Evolutionary conservation across 2,329 filamentous ascomycete genomes (phyloP).

Genomic region (Aspergillus sp.): DNA sequence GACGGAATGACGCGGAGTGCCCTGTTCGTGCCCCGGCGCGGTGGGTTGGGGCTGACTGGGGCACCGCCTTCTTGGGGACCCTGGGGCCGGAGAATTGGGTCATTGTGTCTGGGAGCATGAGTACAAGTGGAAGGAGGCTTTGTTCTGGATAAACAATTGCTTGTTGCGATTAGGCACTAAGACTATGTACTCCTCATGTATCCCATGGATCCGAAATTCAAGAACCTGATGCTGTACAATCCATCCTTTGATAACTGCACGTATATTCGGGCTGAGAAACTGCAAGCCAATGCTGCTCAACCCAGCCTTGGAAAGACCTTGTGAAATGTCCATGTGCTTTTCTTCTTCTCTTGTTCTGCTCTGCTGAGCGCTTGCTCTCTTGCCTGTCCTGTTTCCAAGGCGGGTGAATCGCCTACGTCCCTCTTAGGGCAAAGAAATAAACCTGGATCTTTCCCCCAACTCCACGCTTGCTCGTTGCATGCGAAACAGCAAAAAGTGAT

Average conservation of each 20-base stretch:
- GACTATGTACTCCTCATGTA: conserved; percentile 7
- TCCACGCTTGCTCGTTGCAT: conserved; percentile 25
- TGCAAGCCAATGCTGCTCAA: conserved; percentile 10
- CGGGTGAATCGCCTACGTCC: conserved; percentile 25
- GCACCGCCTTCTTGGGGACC: neutral
- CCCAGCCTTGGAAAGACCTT: conserved; percentile 16
- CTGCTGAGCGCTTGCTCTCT: conserved; percentile 1
- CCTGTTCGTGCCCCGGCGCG: neutral
- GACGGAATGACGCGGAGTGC: neutral
- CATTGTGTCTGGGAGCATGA: neutral
- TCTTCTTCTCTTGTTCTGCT: conserved; percentile 3
- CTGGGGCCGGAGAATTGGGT: neutral
- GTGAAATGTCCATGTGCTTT: conserved; percentile 1
- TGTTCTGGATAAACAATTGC: neutral
- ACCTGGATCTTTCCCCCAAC: conserved; percentile 16
- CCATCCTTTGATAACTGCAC: conserved; percentile 14
- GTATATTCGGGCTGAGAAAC: neutral
- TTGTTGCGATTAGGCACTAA: conserved; percentile 5
- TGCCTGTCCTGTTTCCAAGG: conserved; percentile 19
- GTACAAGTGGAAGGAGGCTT: neutral
- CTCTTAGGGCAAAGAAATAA: conserved; percentile 11
- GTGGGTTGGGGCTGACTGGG: neutral
- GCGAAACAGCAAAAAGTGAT: conserved; percentile 27
- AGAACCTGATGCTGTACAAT: conserved; percentile 21
- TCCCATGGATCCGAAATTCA: conserved; percentile 4